phyloP scores from a whole-genome alignment of 208 protist species.

The Giardia duodenalis region DNA sequence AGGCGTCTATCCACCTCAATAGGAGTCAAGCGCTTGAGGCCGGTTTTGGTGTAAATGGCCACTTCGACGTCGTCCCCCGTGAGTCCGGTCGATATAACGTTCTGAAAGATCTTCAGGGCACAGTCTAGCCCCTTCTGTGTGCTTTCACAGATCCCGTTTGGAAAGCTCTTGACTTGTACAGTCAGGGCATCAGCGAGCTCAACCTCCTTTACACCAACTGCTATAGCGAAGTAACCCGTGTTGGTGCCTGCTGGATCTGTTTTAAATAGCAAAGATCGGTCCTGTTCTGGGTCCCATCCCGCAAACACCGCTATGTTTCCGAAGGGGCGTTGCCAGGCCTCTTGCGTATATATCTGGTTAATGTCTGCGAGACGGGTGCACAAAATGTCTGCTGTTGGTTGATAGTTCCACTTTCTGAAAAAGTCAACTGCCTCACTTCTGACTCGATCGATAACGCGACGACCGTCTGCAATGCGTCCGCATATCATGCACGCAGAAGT shows the following conservation, averaged over 20 bases:
- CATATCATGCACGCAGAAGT: not conserved
- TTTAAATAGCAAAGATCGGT: not conserved
- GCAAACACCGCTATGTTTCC: not conserved
- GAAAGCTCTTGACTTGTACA: not conserved
- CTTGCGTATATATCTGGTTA: conserved; percentile 2
- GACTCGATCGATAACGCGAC: not conserved
- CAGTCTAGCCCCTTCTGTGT: not conserved
- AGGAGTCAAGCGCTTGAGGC: not conserved
- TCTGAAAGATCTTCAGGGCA: not conserved
- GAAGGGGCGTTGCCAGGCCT: not conserved
- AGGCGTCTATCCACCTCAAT: not conserved
- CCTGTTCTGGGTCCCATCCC: not conserved
- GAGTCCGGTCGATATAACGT: not conserved
- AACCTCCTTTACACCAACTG: not conserved
- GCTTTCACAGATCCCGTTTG: not conserved
- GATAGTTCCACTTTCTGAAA: not conserved
- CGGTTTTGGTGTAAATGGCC: not conserved
- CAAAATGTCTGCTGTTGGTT: not conserved
- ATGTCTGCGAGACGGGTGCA: not conserved
- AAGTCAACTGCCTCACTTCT: not conserved
- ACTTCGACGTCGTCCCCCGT: not conserved
- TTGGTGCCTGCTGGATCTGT: not conserved
- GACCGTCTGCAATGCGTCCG: not conserved
- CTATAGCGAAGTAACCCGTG: not conserved
- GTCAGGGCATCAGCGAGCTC: not conserved